Evolutionary conservation across 2,329 filamentous ascomycete genomes (phyloP).

Genomic region (Botrytis tulipae): DNA sequence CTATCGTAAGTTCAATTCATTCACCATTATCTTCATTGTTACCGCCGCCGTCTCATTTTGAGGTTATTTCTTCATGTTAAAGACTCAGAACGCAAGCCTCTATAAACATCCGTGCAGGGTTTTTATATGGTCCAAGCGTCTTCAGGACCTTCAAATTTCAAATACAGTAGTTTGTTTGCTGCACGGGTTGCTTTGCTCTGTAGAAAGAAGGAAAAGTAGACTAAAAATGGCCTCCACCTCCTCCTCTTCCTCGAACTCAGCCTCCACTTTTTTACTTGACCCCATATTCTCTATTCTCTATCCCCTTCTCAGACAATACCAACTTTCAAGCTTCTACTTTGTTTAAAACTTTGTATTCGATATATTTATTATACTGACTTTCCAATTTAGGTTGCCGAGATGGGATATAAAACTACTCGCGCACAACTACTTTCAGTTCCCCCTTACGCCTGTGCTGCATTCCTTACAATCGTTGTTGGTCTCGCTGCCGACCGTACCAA

Average conservation of each 20-base stretch:
- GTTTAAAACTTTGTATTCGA: background rate
- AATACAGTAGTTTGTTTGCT: background rate
- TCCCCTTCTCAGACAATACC: background rate
- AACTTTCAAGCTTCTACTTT: background rate
- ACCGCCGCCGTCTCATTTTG: background rate
- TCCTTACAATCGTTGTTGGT: conserved; percentile 68
- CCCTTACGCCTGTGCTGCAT: conserved; percentile 69
- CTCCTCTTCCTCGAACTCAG: background rate
- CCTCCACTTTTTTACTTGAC: background rate
- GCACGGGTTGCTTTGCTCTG: background rate
- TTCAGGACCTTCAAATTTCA: accelerated
- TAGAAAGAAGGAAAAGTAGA: background rate
- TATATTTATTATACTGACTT: background rate
- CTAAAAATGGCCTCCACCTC: background rate
- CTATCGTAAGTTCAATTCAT: conserved; percentile 51
- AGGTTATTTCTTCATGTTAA: background rate
- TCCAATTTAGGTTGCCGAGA: conserved; percentile 47
- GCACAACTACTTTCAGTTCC: conserved; percentile 74
- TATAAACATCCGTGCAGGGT: background rate
- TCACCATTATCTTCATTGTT: background rate
- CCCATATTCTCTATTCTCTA: background rate
- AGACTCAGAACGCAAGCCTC: background rate
- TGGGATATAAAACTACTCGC: conserved; percentile 55
- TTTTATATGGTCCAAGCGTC: background rate
- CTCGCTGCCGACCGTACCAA: conserved; percentile 73